Evolutionary conservation across 2,329 filamentous ascomycete genomes (phyloP).

Genomic region (Beauveria australis): DNA sequence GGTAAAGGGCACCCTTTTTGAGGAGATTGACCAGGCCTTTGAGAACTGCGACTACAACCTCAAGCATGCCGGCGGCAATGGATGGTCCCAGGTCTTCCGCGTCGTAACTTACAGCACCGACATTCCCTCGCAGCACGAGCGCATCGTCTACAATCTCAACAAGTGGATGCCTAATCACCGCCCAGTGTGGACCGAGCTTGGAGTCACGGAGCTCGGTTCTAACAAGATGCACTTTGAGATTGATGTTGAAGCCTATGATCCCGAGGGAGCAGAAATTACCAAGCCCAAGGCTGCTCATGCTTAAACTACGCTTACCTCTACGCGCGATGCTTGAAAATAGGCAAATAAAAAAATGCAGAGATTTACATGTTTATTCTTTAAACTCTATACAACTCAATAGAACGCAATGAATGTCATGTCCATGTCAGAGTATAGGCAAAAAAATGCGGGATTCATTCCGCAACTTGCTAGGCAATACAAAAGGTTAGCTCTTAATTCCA

Average conservation of each 20-base stretch:
- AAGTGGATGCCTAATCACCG: slow-evolving; percentile 44
- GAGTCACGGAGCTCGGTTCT: slow-evolving; percentile 37
- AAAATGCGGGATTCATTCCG: neutral
- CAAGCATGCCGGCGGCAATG: slow-evolving; percentile 44
- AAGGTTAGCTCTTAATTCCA: neutral
- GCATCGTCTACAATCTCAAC: slow-evolving; percentile 38
- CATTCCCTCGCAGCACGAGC: slow-evolving; percentile 25
- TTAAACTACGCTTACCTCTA: neutral
- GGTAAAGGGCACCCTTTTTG: slow-evolving; percentile 21
- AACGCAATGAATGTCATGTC: neutral
- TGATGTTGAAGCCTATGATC: slow-evolving; percentile 43
- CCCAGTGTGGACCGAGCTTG: slow-evolving; percentile 47
- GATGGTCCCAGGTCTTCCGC: slow-evolving; percentile 46
- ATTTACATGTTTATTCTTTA: slow-evolving; percentile 18
- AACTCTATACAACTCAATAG: neutral
- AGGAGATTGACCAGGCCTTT: slow-evolving; percentile 45
- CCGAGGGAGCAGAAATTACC: slow-evolving; percentile 19
- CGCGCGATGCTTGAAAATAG: neutral
- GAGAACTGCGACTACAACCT: slow-evolving; percentile 45
- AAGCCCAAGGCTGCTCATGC: neutral
- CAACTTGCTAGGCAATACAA: neutral
- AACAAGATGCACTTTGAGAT: slow-evolving; percentile 51
- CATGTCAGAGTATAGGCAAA: neutral
- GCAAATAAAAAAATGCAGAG: slow-evolving; percentile 21
- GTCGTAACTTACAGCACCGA: slow-evolving; percentile 37